Evolutionary conservation across 2,329 filamentous ascomycete species (phyloP).

Genomic region (Sporothrix brunneoviolacea): DNA sequence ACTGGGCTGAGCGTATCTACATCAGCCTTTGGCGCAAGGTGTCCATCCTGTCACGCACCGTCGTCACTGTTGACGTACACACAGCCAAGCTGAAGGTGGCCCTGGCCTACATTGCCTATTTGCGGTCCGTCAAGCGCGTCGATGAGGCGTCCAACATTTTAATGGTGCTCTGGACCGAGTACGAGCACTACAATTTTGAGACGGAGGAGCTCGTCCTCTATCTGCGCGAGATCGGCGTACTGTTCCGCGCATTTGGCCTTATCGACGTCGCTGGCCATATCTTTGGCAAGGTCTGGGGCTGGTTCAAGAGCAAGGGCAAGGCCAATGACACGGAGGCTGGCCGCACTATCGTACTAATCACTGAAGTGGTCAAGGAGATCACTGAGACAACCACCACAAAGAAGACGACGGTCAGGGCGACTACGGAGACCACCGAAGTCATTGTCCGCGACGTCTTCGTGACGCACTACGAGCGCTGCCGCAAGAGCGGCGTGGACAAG

Average conservation of each 20-base stretch:
- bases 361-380: constrained; percentile 33
- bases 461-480: constrained; percentile 28
- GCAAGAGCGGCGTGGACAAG: constrained; percentile 25
- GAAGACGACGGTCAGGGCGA: constrained; percentile 30
- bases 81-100: constrained; percentile 33
- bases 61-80: constrained; percentile 28
- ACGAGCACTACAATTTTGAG: constrained; percentile 30
- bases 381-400: constrained; percentile 28
- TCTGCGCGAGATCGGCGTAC: constrained; percentile 29
- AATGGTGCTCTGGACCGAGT: constrained; percentile 35
- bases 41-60: constrained; percentile 26
- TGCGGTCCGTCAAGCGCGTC: constrained; percentile 25
- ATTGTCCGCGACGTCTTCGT: constrained; percentile 21
- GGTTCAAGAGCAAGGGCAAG: constrained; percentile 31
- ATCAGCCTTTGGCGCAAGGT: constrained; percentile 34
- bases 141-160: constrained; percentile 34
- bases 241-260: constrained; percentile 30
- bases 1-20: constrained; percentile 33
- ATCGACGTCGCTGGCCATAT: constrained; percentile 28
- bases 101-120: constrained; percentile 31
- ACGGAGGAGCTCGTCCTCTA: constrained; percentile 28
- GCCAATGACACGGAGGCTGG: constrained; percentile 28
- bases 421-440: constrained; percentile 29
- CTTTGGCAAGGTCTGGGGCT: constrained; percentile 32
- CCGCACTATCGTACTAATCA: constrained; percentile 30